Evolutionary conservation across 495 filamentous ascomycete genomes (phyloP), one percentile per base, ranked within the genome.

Genomic region (Lasiosphaeria ovina): DNA sequence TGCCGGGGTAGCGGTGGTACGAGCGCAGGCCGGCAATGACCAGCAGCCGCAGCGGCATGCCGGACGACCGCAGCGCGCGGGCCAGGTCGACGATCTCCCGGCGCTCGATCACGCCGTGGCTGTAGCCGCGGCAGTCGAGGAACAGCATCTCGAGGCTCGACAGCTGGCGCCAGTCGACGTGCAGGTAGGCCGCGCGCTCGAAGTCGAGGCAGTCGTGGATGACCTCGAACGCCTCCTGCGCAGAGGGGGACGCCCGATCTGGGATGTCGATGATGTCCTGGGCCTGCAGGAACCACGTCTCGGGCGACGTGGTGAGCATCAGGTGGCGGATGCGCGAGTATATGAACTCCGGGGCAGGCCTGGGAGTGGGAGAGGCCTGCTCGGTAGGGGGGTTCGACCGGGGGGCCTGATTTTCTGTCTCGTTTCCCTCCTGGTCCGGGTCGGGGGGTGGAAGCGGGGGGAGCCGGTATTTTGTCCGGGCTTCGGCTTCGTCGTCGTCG

Each of bases 21-120:
- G 58, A 58, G 31, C 62, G 48, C 54, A 69, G 32, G 6, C 67
- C 67, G 1, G 62, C 61, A 61, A 69, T 60, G 14, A 65, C 62
- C 40, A 67, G 58, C 53, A 60, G 7, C 36, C 34, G 35, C 17
- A 67, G 48, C 0, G 34, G 8, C 47, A 51, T 61, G 10, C 55
- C 54, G 24, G 56, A 54, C 50, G 35, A 17, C 33, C 9, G 6
- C 9, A 64, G 55, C 11, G 62, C 40, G 10, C 56, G 52, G 9
- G 45, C 3, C 4, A 67, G 16, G 10, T 59, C 65, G 16, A 16
- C 12, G 9, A 9, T 16, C 8, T 53, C 6, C 9, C 55, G 17
- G 9, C 12, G 11, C 11, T 8, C 5, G 4, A 6, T n/a, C 7
- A 6, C 1, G 6, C 11, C 16, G 33, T n/a, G 4, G 31, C 35